Conservation (phyloP, 108 stramenopile genomes). For the Cyclotella cryptica region DNA sequence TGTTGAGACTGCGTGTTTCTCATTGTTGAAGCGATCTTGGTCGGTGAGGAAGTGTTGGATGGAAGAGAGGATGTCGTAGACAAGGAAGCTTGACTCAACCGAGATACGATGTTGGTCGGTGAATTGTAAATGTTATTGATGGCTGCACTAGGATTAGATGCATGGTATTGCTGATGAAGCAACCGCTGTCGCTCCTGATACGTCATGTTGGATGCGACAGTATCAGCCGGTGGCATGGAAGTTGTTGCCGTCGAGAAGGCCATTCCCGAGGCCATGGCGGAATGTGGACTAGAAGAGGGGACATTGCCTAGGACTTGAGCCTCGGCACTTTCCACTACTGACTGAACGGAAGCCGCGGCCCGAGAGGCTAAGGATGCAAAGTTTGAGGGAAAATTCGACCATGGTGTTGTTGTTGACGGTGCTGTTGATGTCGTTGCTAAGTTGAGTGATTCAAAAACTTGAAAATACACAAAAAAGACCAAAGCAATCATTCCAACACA, state of each 20-base stretch:
- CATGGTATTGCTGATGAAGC: constrained; percentile 37
- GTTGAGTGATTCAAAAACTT: not conserved
- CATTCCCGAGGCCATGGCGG: not conserved
- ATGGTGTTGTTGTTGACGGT: constrained; percentile 2
- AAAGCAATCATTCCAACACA: no score
- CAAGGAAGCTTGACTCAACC: constrained; percentile 4
- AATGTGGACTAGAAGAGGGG: constrained; percentile 6
- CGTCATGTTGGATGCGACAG: constrained; percentile 15
- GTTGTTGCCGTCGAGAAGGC: not conserved
- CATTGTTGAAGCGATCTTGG: not conserved
- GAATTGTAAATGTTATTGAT: constrained; percentile 15
- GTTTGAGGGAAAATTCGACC: constrained; percentile 50
- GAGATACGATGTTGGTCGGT: constrained; percentile 5
- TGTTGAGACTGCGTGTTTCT: not conserved
- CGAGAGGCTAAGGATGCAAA: constrained; percentile 63
- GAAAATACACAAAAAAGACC: no score
- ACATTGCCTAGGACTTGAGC: constrained; percentile 17
- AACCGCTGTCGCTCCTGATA: constrained; percentile 41
- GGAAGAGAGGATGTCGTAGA: not conserved
- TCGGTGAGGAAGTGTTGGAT: not conserved
- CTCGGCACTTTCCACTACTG: constrained; percentile 29
- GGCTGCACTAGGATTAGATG: constrained; percentile 3
- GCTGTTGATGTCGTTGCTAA: not conserved
- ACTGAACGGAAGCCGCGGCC: constrained; percentile 56
- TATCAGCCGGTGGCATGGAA: not conserved